phyloP scores from a whole-genome alignment of 2,329 filamentous ascomycete genomes.

The Geosmithia morbida region DNA sequence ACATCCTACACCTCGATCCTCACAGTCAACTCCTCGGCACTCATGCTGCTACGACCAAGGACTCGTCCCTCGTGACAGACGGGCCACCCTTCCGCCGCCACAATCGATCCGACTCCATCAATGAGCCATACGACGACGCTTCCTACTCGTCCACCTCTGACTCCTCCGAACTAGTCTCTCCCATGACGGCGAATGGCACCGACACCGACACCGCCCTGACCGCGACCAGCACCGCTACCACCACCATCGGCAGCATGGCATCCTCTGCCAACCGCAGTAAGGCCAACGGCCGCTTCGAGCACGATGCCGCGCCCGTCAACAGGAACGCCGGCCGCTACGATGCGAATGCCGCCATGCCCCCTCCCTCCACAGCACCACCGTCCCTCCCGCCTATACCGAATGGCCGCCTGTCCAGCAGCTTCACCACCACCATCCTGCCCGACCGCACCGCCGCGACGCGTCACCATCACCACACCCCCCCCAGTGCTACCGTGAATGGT shows the following conservation, averaged over 20 bases:
- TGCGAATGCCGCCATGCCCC: not conserved
- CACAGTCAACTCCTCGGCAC: conserved; percentile 22
- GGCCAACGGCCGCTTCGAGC: conserved; percentile 27
- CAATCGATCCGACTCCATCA: conserved; percentile 28
- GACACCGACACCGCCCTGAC: conserved; percentile 29
- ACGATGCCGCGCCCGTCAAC: conserved; percentile 8
- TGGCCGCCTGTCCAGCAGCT: not conserved
- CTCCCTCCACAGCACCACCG: no score
- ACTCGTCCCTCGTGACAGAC: conserved; percentile 1
- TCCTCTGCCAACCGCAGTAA: conserved; percentile 23
- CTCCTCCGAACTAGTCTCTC: conserved; percentile 26
- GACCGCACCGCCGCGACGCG: conserved; percentile 13
- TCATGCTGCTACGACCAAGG: conserved; percentile 12
- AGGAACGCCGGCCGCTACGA: not conserved
- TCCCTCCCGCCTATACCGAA: not conserved
- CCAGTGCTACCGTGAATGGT: conserved; percentile 6
- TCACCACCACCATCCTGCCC: conserved; percentile 8
- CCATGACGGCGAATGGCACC: conserved; percentile 25
- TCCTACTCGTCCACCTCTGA: conserved; percentile 39
- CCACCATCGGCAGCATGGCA: conserved; percentile 37
- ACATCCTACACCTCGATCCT: conserved; percentile 28
- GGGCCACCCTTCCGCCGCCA: conserved; percentile 18
- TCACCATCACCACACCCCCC: conserved; percentile 3
- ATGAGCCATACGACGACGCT: conserved; percentile 39
- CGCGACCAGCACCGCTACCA: conserved; percentile 23